phyloP scores from a whole-genome alignment of 2,329 filamentous ascomycete genomes.

The Calonectria pseudoturangicola region DNA sequence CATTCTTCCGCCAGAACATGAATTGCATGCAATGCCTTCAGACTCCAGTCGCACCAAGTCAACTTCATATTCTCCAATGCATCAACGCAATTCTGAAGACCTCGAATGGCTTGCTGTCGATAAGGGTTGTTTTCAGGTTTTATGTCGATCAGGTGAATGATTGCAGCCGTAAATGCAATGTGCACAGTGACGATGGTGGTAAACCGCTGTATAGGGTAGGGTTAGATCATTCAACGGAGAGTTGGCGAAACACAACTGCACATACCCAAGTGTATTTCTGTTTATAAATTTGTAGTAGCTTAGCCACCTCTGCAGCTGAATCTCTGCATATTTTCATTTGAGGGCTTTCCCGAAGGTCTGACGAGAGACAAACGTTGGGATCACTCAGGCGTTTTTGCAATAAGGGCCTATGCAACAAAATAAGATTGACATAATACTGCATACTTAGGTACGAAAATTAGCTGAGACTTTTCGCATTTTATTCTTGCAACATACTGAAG shows the following conservation, averaged over 20 bases:
- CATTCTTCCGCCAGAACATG: constrained; percentile 11
- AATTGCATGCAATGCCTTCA: constrained; percentile 3
- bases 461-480: too few relatives aligned
- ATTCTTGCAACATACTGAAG: constrained; percentile 44
- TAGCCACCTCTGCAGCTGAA: constrained; percentile 47
- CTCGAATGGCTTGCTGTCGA: not conserved
- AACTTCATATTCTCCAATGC: constrained; percentile 12
- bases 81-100: not conserved
- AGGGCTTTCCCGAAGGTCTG: not conserved
- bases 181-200: constrained; percentile 1
- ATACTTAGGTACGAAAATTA: constrained; percentile 34
- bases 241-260: too few relatives aligned
- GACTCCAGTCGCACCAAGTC: constrained; percentile 19
- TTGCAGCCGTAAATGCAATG: constrained; percentile 16
- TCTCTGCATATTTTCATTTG: constrained; percentile 47
- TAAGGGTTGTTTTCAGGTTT: not conserved
- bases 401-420: constrained; percentile 50
- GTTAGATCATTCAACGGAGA: not conserved
- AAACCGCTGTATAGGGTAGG: not conserved
- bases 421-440: constrained; percentile 49
- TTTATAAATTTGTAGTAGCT: constrained; percentile 46
- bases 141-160: constrained; percentile 14
- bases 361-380: not conserved
- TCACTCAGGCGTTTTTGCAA: constrained; percentile 11
- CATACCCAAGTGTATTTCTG: constrained; percentile 49